Evolutionary conservation across 164 flowering plant species (phyloP).

Genomic region (Sedum album): DNA sequence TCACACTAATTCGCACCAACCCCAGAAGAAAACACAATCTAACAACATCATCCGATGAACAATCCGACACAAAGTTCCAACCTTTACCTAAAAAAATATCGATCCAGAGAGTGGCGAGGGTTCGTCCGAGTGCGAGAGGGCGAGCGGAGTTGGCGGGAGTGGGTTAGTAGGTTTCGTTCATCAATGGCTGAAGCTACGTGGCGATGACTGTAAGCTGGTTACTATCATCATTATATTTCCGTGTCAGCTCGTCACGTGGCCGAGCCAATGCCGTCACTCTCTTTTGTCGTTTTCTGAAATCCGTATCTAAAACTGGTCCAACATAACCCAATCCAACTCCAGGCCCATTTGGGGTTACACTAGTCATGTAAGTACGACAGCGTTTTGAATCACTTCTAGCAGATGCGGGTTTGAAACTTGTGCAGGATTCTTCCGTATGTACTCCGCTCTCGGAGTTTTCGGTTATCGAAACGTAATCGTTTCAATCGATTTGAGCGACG

Average conservation of each 20-base stretch:
- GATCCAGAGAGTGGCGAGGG: neutral
- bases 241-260: neutral
- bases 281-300: neutral
- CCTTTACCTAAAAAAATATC: neutral
- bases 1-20: neutral
- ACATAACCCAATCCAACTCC: too few species aligned
- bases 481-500: neutral
- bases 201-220: neutral
- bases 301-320: neutral
- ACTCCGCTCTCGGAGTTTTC: neutral
- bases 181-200: neutral
- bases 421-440: neutral
- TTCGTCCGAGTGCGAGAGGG: neutral
- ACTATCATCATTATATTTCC: neutral
- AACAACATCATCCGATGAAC: neutral
- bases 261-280: neutral
- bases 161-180: neutral
- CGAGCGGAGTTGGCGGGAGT: constrained; percentile 1
- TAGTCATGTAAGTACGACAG: too few species aligned
- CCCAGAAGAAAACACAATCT: neutral
- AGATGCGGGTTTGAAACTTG: neutral
- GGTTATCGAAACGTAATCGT: neutral
- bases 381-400: neutral
- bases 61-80: neutral
- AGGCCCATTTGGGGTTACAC: neutral